Evolutionary conservation across 2,329 filamentous ascomycete genomes (phyloP).

Genomic region (Diaporthe aspalathi): DNA sequence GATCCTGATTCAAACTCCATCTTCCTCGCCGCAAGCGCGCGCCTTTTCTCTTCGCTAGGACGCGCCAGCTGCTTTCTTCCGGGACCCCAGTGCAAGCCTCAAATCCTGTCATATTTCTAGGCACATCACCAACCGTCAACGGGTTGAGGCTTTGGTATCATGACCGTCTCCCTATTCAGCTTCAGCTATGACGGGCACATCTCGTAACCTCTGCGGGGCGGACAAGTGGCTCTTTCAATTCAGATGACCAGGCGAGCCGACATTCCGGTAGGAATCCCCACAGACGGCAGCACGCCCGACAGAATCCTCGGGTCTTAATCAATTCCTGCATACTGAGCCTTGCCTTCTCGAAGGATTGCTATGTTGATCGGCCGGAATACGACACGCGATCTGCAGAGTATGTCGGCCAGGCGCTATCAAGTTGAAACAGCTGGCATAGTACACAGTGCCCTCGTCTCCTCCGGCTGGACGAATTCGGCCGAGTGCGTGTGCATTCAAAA

Average conservation of each 20-base stretch:
- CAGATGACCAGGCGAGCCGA: constrained; percentile 18
- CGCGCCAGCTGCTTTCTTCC: constrained; percentile 21
- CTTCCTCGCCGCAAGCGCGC: constrained; percentile 22
- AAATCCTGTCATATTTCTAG: constrained; percentile 1
- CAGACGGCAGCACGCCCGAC: constrained; percentile 5
- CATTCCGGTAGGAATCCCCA: constrained; percentile 1
- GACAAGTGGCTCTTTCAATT: neutral
- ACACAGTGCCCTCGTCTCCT: neutral
- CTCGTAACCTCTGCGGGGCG: neutral
- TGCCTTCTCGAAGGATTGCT: constrained; percentile 5
- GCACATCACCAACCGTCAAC: neutral
- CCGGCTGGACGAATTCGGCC: constrained; percentile 20
- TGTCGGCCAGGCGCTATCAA: constrained; percentile 15
- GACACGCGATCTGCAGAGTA: constrained; percentile 5
- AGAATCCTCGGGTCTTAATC: constrained; percentile 13
- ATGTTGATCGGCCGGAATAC: constrained; percentile 3
- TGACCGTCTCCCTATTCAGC: neutral
- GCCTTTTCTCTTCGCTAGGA: constrained; percentile 16
- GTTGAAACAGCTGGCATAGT: constrained; percentile 27
- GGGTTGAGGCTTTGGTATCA: neutral
- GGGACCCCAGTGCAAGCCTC: constrained; percentile 17
- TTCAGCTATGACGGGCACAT: constrained; percentile 23
- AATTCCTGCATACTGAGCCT: constrained; percentile 7
- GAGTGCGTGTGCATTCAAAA: neutral
- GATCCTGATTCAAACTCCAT: constrained; percentile 4